A percentile compares a stretch with the other conserved stretches of the same genome.
Conservation (phyloP, 768 basidiomycete genomes). For the Agaricus bisporus region DNA sequence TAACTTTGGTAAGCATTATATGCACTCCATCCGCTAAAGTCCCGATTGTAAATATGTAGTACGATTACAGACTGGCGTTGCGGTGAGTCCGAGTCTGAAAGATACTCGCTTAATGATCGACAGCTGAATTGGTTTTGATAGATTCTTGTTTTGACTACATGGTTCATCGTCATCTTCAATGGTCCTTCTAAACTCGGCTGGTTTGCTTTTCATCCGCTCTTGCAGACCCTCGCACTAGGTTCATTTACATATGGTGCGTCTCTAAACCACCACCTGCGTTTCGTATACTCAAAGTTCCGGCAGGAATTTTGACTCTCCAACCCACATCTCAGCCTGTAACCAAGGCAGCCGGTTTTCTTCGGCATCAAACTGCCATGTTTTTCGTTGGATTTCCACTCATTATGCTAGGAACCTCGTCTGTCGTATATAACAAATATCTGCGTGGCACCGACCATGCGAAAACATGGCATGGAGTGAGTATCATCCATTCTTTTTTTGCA, state of each 20-base stretch:
- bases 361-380: slow-evolving; percentile 65
- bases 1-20: slow-evolving; percentile 30
- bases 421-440: slow-evolving; percentile 55
- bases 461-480: slow-evolving; percentile 70
- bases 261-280: not conserved
- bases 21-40: not conserved
- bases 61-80: not conserved
- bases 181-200: slow-evolving; percentile 42
- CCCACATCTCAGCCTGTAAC: slow-evolving; percentile 61
- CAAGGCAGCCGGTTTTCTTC: slow-evolving; percentile 58
- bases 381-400: slow-evolving; percentile 51
- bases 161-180: slow-evolving; percentile 39
- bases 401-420: slow-evolving; percentile 51
- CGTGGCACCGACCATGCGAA: slow-evolving; percentile 52
- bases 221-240: slow-evolving; percentile 52
- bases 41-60: not conserved
- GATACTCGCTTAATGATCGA: not conserved
- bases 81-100: slow-evolving; percentile 1
- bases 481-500: not conserved
- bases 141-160: slow-evolving; percentile 37
- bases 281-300: not conserved
- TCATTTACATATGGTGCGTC: slow-evolving; percentile 56
- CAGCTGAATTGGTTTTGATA: slow-evolving; percentile 15
- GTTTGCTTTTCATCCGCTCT: slow-evolving; percentile 63
- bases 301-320: slow-evolving; percentile 73